Evolutionary conservation across 305 asterid species (phyloP), one percentile per base, ranked within the genome.

Genomic region (Fraxinus albicans): DNA sequence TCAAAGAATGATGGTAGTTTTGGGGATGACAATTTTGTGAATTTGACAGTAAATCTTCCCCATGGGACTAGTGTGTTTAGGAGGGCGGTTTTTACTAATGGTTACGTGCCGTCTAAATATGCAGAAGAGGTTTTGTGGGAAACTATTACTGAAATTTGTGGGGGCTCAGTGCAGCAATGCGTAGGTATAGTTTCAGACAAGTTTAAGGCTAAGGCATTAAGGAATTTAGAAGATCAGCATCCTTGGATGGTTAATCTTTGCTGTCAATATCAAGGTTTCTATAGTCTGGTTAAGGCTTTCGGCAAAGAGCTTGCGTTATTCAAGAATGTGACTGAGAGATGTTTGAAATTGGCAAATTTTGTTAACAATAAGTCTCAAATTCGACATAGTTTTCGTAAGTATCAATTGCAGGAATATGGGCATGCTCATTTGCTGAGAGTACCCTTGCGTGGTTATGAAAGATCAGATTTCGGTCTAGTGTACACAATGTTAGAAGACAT

Each of bases 231-330:
- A 88, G 88, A 83, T 80, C 96, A 88, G 75, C 95, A 96, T 84
- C 92, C 88, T 19, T 93, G 99, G 99, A 94, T 96, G 99, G 96
- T 96, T 42, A 96, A 96, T 81, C 88, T 96, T 77, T 90, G 92
- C 83, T 96, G 99, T 82, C 98, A 93, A 86, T 82, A 86, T 86
- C 97, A 90, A 79, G 98, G 95, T 3, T 90, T 93, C 92, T 82
- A 60, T 82, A 79, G 88, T 47, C 55, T 96, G 90, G 88, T 96
- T 55, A 94, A 94, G 84, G 99, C 94, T 73, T 93, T 96, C 33
- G 86, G 87, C 1, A 91, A 88, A 75, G 98, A 92, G 89, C 95
- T 96, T 58, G 93, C 95, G 1, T 85, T 93, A 40, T 92, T 96
- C 88, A 91, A 85, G 87, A 90, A 87, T 53, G 98, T 84, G 70